Percentiles rank a stretch among this genome's conserved stretches.
Conservation (phyloP, 2,329 filamentous ascomycete genomes). For the Diaporthe longicolla region DNA sequence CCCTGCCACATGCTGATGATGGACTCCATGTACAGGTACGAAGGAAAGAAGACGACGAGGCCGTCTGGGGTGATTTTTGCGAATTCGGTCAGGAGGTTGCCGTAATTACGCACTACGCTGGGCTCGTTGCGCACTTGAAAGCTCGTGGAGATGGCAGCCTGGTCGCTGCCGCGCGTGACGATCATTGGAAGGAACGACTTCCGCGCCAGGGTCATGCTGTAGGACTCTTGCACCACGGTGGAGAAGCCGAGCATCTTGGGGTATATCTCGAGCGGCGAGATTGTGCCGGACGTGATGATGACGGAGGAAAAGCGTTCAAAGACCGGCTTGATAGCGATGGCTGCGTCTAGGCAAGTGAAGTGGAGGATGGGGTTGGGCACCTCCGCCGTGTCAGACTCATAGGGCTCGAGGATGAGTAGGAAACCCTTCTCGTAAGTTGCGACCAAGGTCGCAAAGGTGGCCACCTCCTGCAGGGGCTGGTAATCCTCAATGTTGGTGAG, state of each 20-base stretch:
- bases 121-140: constrained; percentile 97
- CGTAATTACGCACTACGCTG: constrained; percentile 97
- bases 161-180: constrained; percentile 93
- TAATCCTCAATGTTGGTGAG: constrained; percentile 99
- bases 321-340: constrained; percentile 97
- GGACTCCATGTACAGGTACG: constrained; percentile 98
- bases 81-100: constrained; percentile 93
- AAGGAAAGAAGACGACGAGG: constrained; percentile 99
- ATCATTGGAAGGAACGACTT: constrained; percentile 99
- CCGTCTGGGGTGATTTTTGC: constrained; percentile 96
- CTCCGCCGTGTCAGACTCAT: constrained; percentile 93
- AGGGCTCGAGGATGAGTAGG: constrained; percentile 95
- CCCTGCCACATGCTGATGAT: constrained; percentile 99
- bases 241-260: constrained; percentile 97
- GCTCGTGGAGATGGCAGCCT: constrained; percentile 91
- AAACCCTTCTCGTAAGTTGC: constrained; percentile 98
- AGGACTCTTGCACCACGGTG: constrained; percentile 95
- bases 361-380: constrained; percentile 98
- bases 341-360: constrained; percentile 95
- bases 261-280: constrained; percentile 98
- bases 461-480: constrained; percentile 95
- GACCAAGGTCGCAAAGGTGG: constrained; percentile 95
- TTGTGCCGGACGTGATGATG: constrained; percentile 97
- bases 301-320: constrained; percentile 98
- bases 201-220: constrained; percentile 94